Conservation (phyloP, 768 basidiomycete species). For the Rhodotorula sphaerocarpa region DNA sequence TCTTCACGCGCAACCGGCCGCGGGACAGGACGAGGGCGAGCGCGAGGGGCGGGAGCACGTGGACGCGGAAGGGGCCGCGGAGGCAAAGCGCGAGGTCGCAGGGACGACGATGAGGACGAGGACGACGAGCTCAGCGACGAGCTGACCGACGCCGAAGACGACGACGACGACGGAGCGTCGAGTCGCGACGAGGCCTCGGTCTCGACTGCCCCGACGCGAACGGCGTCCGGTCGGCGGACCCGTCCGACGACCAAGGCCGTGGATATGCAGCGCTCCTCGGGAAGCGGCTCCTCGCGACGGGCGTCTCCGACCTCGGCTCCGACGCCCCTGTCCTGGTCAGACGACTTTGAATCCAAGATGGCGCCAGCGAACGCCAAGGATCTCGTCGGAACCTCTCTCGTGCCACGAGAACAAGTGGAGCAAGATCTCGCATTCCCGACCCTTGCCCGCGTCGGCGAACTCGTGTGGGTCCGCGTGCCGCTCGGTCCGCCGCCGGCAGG, state of each 20-base stretch:
- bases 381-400: not conserved
- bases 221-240: slow-evolving; percentile 6
- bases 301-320: not conserved
- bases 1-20: not conserved
- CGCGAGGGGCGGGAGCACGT: too few relatives aligned
- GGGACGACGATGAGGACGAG: not conserved
- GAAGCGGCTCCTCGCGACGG: not conserved
- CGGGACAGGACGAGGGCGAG: slow-evolving; percentile 3
- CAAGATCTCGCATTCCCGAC: slow-evolving; percentile 11
- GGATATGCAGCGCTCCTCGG: not conserved
- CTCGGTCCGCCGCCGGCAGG: slow-evolving; percentile 8
- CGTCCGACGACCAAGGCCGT: not conserved
- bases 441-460: slow-evolving; percentile 18
- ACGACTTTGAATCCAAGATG: slow-evolving; percentile 8
- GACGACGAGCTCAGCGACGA: not conserved
- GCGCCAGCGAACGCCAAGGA: not conserved
- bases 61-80: too few relatives aligned
- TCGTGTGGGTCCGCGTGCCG: slow-evolving; percentile 31
- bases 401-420: slow-evolving; percentile 3
- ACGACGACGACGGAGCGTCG: not conserved
- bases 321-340: not conserved
- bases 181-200: not conserved
- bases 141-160: not conserved
- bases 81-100: too few relatives aligned
- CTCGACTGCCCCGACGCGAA: not conserved